A percentile compares a stretch with the other conserved stretches of the same genome.
phyloP scores from a whole-genome alignment of 331 rosid genomes.

The Arachis monticola region DNA sequence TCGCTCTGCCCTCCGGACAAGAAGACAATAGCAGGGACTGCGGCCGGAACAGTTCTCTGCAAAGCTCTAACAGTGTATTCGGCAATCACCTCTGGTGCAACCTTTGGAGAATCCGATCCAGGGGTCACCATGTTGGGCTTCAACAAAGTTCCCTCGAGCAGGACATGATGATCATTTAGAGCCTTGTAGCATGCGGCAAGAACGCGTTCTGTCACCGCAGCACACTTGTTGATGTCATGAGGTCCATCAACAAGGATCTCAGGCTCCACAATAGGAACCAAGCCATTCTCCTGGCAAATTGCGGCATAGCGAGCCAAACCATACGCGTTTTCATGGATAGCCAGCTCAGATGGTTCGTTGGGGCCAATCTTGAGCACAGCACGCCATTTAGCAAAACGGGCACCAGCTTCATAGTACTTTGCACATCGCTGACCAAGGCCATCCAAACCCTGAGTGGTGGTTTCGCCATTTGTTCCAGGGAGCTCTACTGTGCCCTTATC shows the following conservation, averaged over 20 bases:
- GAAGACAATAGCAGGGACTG: slow-evolving; percentile 91
- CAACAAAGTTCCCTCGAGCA: slow-evolving; percentile 88
- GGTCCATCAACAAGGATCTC: slow-evolving; percentile 90
- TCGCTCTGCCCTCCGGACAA: slow-evolving; percentile 98
- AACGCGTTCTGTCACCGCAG: slow-evolving; percentile 83
- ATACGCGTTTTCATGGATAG: slow-evolving; percentile 83
- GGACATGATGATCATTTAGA: slow-evolving; percentile 80
- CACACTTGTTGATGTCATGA: slow-evolving; percentile 75
- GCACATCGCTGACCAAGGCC: slow-evolving; percentile 80
- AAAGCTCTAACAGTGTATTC: slow-evolving; percentile 72
- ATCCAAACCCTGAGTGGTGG: slow-evolving; percentile 96
- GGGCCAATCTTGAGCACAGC: slow-evolving; percentile 92
- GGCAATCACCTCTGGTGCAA: slow-evolving; percentile 70
- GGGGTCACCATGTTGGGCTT: slow-evolving; percentile 99
- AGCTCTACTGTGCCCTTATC: slow-evolving; percentile 92
- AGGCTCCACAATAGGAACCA: slow-evolving; percentile 94
- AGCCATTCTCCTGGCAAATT: slow-evolving; percentile 90
- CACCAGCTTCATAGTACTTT: slow-evolving; percentile 92
- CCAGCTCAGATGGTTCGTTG: slow-evolving; percentile 75
- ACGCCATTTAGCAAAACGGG: slow-evolving; percentile 96
- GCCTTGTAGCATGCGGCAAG: slow-evolving; percentile 95
- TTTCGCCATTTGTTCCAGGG: slow-evolving; percentile 85
- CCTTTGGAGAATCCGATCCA: slow-evolving; percentile 76
- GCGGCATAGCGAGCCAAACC: slow-evolving; percentile 82
- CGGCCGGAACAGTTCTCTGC: slow-evolving; percentile 75